A percentile compares a stretch with the other conserved stretches of the same genome.
Conservation (phyloP, 202 grass and related monocot genomes). For the Schoenoplectus triqueter region DNA sequence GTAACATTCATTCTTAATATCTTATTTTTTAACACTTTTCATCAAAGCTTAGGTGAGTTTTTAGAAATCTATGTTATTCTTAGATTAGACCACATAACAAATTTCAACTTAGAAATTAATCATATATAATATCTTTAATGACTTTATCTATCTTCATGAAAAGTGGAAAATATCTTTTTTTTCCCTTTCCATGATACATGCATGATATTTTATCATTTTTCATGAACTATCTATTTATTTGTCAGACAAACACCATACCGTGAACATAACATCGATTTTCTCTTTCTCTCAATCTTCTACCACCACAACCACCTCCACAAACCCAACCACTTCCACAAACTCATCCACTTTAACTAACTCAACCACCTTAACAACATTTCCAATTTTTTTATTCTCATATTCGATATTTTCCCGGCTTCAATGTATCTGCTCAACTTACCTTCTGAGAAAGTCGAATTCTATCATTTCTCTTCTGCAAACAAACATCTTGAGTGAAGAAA, state of each 20-base stretch:
- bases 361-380: background rate
- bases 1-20: no score
- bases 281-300: background rate
- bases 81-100: background rate
- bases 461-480: background rate
- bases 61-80: background rate
- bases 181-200: background rate
- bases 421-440: background rate
- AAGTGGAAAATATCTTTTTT: background rate
- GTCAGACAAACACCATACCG: background rate
- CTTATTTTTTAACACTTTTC: no score
- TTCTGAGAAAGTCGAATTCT: background rate
- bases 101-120: background rate
- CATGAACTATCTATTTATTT: background rate
- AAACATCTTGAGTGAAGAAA: slow-evolving; percentile 1
- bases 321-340: slow-evolving; percentile 9
- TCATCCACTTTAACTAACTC: background rate
- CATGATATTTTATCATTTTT: slow-evolving; percentile 4
- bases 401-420: background rate
- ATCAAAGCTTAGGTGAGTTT: no score
- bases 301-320: slow-evolving; percentile 30
- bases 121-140: background rate
- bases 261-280: background rate
- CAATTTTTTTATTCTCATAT: background rate
- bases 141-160: background rate